These are phyloP conservation scores for Madurella fahalii DNA, from an alignment of 2,329 filamentous ascomycete genomes.

Conservation along the genomic window DNA sequence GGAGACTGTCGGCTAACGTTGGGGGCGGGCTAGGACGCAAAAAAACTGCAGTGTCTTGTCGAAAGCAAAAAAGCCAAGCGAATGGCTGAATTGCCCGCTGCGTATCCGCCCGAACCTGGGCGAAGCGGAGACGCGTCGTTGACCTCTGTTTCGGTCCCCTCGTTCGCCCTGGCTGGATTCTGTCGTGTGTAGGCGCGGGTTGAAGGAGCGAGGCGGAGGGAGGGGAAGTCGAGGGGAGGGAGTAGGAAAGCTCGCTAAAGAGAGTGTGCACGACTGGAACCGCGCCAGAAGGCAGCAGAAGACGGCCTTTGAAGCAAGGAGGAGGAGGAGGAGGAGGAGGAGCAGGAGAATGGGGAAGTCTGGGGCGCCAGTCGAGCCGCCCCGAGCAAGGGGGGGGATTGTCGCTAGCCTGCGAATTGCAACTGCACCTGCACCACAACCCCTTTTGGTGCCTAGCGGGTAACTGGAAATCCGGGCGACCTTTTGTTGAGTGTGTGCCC, in stretches of 20 bases:
- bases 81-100: conserved; percentile 13
- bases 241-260: neutral
- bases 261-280: neutral
- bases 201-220: neutral
- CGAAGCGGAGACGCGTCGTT: conserved; percentile 13
- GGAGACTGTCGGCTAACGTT: neutral
- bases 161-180: conserved; percentile 3
- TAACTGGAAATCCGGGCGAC: neutral
- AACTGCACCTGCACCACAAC: conserved; percentile 8
- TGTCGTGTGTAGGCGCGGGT: neutral
- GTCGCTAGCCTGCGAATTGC: conserved; percentile 15
- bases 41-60: neutral
- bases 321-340: conserved; percentile 9
- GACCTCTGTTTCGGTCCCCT: conserved; percentile 11
- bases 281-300: conserved; percentile 3
- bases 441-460: conserved; percentile 15
- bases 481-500: neutral
- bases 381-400: conserved; percentile 21
- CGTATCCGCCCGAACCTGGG: conserved; percentile 7
- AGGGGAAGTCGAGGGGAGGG: neutral
- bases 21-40: conserved; percentile 7
- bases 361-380: conserved; percentile 16
- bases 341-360: conserved; percentile 13
- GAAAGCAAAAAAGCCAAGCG: conserved; percentile 4
- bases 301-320: conserved; percentile 10